Evolutionary conservation across 148 eudicot species (phyloP), one percentile per base, ranked within the genome.

Genomic region (Diospyros lotus): DNA sequence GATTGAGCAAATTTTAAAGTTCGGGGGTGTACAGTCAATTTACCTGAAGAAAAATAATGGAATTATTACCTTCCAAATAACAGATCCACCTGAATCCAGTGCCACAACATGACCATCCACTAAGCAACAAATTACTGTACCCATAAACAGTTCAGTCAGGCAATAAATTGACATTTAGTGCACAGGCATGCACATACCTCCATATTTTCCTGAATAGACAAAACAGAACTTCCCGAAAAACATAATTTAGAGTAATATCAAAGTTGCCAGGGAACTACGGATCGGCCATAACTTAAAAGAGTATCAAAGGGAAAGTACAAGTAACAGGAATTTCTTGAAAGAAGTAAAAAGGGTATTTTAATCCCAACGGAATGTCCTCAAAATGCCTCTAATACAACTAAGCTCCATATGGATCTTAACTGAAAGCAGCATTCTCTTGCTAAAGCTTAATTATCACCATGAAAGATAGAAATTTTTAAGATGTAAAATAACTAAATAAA

Each of bases 41-140:
- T 28, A 28, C 28, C 28, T 28, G 28, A 28, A 28, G 28, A 28
- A 28, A 28, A 28, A 28, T 28, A 28, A 28, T 28, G 28, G 28
- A 28, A 28, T 28, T 0, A 28, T 28, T 83, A 83, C 89, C 86
- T 81, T 85, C 97, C 98, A 93, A 71, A 82, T 68, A 55, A 82
- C 66, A 50, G 89, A 78, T 53, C 98, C 98, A 78, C 58, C 69
- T 7, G 80, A 64, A 75, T 83, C 80, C 45, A 93, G 63, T 50
- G 82, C 91, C 69, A 87, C 76, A 75, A 93, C 89, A n/a, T 84
- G 78, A 54, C 98, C 98, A 79, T 80, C 87, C 73, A 93, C 98
- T 80, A 88, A 78, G 81, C 96, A 84, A 72, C 98, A 93, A 46
- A 93, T 79, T 50, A 93, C 89, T 87, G 84, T 82, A 83, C 76